These are phyloP conservation scores for Mrakia gelida DNA, from an alignment of 768 basidiomycete species.

Conservation along the genomic window DNA sequence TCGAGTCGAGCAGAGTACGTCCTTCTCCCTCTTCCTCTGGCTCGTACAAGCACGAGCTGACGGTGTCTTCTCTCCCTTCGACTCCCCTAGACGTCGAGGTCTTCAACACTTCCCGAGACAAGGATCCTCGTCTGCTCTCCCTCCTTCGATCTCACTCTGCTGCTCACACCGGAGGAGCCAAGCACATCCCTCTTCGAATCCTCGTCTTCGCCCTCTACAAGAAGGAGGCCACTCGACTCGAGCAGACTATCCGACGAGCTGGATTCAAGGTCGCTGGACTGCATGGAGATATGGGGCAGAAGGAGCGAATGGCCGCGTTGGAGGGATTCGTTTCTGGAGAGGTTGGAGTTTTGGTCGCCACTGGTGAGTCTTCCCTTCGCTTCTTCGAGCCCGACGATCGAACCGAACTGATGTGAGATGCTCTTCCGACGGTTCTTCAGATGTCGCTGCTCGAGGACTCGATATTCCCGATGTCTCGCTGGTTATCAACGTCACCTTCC, in stretches of 20 bases:
- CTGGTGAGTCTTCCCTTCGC: conserved; percentile 33
- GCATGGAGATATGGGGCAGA: conserved; percentile 87
- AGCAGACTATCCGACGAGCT: conserved; percentile 65
- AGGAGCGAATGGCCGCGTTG: conserved; percentile 74
- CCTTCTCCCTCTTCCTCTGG: neutral
- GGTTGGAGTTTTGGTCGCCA: conserved; percentile 82
- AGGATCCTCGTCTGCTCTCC: conserved; percentile 54
- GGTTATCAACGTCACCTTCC: conserved; percentile 94
- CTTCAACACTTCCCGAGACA: conserved; percentile 73
- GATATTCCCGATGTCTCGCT: conserved; percentile 94
- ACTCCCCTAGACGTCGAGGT: conserved; percentile 65
- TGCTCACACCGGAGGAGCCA: conserved; percentile 43
- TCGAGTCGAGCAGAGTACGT: conserved; percentile 70
- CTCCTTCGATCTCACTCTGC: conserved; percentile 47
- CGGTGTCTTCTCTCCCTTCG: neutral
- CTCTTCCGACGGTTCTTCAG: conserved; percentile 45
- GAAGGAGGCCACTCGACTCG: conserved; percentile 90
- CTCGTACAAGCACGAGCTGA: neutral
- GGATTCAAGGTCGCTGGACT: conserved; percentile 76
- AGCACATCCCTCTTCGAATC: conserved; percentile 52
- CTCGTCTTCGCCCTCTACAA: conserved; percentile 96
- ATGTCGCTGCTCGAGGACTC: conserved; percentile 92
- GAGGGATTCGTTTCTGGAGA: conserved; percentile 80
- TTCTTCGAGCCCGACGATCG: neutral
- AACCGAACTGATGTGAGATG: too few relatives aligned